Evolutionary conservation across 139 green algal genomes (phyloP), one percentile per base, ranked within the genome.

Genomic region (Haematococcus sp.): DNA sequence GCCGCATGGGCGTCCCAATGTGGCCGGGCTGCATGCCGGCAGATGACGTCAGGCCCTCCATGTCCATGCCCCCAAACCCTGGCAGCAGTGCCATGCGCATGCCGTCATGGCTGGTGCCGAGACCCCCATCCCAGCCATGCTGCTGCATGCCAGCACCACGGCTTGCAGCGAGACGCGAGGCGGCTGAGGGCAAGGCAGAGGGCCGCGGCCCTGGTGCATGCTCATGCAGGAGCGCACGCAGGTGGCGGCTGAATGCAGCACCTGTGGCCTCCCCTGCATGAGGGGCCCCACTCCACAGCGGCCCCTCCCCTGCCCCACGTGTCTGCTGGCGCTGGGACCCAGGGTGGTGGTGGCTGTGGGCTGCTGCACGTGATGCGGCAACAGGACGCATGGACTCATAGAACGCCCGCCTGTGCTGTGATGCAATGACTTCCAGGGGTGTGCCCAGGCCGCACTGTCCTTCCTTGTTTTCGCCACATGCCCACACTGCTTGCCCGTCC

Each of bases 381-480:
- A 20, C 65, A 40, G 35, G 30, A 66, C 71, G 74, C 51, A 77
- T 43, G 22, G 52, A 35, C 23, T 75, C 58, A 28, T 85, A 71
- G 43, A 80, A 88, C 27, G 88, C 79, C 32, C 74, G 63, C 27
- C 86, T 71, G 60, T 88, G 80, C 63, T 90, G 82, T 17, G 61
- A 9, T 1, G 87, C 87, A 0, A 91, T 72, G 30, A 84, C 74
- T 31, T 90, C 85, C 1, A 90, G 59, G 0, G 85, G 81, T 0
- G 82, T 87, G 17, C 87, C 87, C 59, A 88, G 67, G 2, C 87
- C 83, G 43, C 83, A 88, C 70, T 91, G 84, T 2, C 83, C 81
- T 68, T 84, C 66, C 32, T 83, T 87, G 76, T 88, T 90, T 59
- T 89, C 83, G 1, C 86, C 86, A 27, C 78, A 86, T 35, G 74